Base-by-base conservation (phyloP, 805 yeast species). In the Metschnikowia cubensis region DNA sequence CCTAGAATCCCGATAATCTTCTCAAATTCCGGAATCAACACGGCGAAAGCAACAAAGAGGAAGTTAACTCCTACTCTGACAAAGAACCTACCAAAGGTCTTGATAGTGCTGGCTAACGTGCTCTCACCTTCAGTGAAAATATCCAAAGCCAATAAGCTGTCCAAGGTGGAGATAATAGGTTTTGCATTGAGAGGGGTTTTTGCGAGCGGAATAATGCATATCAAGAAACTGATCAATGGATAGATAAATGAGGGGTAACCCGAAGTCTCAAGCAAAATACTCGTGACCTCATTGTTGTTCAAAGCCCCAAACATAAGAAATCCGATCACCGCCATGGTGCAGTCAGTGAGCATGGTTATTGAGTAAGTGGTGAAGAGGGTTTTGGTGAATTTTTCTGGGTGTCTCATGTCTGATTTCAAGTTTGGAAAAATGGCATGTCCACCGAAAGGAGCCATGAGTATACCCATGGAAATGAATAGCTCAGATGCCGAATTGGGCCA, bases 371-470 rank as follows among this genome's bases (percentile, higher is more conserved):
- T 64, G 42, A 71, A 68, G 60, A 85, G 71, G 52, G 89, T 81
- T 14, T 63, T 62, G 17, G 69, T 67, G 64, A 80, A 85, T 54
- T 77, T 80, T 31, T 70, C 63, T 6, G 89, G 89, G 49, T 78
- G 83, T 59, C 82, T 75, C 87, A 86, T 87, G 63, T 86, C 94
- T 36, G 79, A 70, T 62, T 81, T 83, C 40, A 86, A 68, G 58
- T 84, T 87, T 2, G 92, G 92, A 56, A 85, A 85, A 6, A 87
- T 84, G 1, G 89, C 88, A 63, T 86, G 92, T 2, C 94, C 94
- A 50, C 92, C 92, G 82, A 88, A 86, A 11, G 90, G 89, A 3
- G 91, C 89, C 76, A 86, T 78, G 51, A 83, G 75, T 29, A 86
- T 74, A 2, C 92, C 92, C 49, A 84, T 67, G 7, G 85, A 76